Percentiles rank a stretch among this genome's conserved stretches.
Evolutionary conservation across 805 yeast genomes (phyloP).

Genomic region (Saturnispora ahearnii): DNA sequence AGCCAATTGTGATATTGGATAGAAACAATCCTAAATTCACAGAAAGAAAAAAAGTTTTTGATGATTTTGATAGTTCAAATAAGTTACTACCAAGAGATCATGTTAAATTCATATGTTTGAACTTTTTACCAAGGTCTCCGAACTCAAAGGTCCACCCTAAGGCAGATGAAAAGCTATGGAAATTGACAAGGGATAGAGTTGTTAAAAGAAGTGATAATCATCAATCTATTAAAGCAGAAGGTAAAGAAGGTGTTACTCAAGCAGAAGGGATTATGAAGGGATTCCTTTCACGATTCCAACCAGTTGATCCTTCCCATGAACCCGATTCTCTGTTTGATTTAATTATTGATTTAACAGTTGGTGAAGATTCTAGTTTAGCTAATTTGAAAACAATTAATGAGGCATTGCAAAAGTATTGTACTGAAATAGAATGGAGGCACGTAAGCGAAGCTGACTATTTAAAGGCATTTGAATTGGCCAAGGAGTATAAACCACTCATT

Average conservation of each 20-base stretch:
- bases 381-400: slow-evolving; percentile 40
- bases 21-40: slow-evolving; percentile 68
- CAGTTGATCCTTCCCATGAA: slow-evolving; percentile 32
- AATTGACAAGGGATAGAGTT: slow-evolving; percentile 52
- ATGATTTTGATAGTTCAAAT: slow-evolving; percentile 37
- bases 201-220: slow-evolving; percentile 75
- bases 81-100: slow-evolving; percentile 36
- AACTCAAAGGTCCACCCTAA: slow-evolving; percentile 19
- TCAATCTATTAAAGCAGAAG: slow-evolving; percentile 56
- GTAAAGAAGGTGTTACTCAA: slow-evolving; percentile 35
- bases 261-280: slow-evolving; percentile 63
- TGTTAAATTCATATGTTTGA: slow-evolving; percentile 55
- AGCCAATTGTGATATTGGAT: slow-evolving; percentile 59
- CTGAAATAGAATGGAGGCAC: slow-evolving; percentile 30
- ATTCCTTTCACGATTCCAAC: slow-evolving; percentile 62
- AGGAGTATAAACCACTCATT: slow-evolving; percentile 44
- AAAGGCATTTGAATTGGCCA: slow-evolving; percentile 44
- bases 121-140: slow-evolving; percentile 36
- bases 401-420: slow-evolving; percentile 32
- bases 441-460: slow-evolving; percentile 37
- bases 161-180: slow-evolving; percentile 31
- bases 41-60: slow-evolving; percentile 63
- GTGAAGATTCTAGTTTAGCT: slow-evolving; percentile 35
- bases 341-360: slow-evolving; percentile 48
- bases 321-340: slow-evolving; percentile 67